Evolutionary conservation across 192 early-diverging fungal species (phyloP).

Genomic region (Backusella parvicylindrica): DNA sequence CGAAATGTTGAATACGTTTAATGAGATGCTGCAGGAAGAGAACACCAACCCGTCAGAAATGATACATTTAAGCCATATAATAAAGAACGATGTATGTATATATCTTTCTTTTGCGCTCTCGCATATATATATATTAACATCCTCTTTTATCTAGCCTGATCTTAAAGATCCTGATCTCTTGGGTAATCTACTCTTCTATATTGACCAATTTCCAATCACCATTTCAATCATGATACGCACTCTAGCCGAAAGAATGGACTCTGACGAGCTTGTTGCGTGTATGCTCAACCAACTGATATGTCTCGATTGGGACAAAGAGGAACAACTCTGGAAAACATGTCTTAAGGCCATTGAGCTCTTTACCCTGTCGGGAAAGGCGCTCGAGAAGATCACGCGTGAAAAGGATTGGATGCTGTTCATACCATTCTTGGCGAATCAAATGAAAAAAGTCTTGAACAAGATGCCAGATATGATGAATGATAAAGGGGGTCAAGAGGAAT

Average conservation of each 20-base stretch:
- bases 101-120: background rate
- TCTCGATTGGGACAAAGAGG: background rate
- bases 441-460: background rate
- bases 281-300: slow-evolving; percentile 4
- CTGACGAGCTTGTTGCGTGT: background rate
- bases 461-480: background rate
- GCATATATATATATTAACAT: background rate
- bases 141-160: background rate
- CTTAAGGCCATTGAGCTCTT: background rate
- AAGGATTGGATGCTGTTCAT: slow-evolving; percentile 6
- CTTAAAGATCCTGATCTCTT: background rate
- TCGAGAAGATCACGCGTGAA: background rate
- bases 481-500: background rate
- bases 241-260: background rate
- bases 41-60: background rate
- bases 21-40: background rate
- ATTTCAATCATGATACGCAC: background rate
- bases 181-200: background rate
- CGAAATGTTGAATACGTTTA: background rate
- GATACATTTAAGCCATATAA: background rate
- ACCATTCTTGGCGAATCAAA: background rate
- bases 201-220: background rate
- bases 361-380: background rate
- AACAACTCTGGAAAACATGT: background rate
- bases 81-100: background rate